Base-by-base conservation (phyloP, 2,329 filamentous ascomycete species). In the Shiraia bambusicola region DNA sequence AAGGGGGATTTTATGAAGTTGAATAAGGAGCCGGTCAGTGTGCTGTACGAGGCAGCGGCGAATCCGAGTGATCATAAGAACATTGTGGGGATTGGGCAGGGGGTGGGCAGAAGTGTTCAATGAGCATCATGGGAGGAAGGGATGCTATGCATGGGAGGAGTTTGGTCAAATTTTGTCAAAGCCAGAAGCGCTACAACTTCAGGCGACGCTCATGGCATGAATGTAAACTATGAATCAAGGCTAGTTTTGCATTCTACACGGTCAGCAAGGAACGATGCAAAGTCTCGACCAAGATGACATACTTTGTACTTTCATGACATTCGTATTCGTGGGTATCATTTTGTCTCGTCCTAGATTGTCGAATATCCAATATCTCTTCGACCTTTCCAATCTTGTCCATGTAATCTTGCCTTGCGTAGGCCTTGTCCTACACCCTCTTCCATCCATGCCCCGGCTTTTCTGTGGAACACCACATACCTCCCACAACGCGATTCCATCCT, bases 1-100 rank as follows among this genome's bases (percentile, higher is more conserved):
- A 91, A 88, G 71, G 93, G 93, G 16, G 88, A 95, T 70, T 97
- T 89, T 78, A 93, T 93, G 80, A 83, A 84, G 65, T 70, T 95
- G 61, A 93, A 86, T 33, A 78, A 86, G 40, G 88, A 92, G 64
- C 90, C 93, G 1, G 75, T 86, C 6, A 89, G 86, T 55, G 92
- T 97, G 57, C 61, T 95, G 47, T 98, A 97, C 69, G 93, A 98
- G 77, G 87, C 90, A 13, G 92, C 92, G 17, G 86, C 93, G 26
- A 95, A 96, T 67, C 93, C 92, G 10, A 81, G 74, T 33, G 93
- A 98, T 72, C 93, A 98, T 72, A 81, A 79, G 71, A 50, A 69
- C 44, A 67, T 70, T 34, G 63, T 61, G 15, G 72, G 73, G 1
- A 63, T 61, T 33, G 59, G 58, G 26, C 47, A 63, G 52, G 69